Evolutionary conservation across 2,329 filamentous ascomycete genomes (phyloP), one percentile per base, ranked within the genome.

Genomic region (Ascochyta pisi): DNA sequence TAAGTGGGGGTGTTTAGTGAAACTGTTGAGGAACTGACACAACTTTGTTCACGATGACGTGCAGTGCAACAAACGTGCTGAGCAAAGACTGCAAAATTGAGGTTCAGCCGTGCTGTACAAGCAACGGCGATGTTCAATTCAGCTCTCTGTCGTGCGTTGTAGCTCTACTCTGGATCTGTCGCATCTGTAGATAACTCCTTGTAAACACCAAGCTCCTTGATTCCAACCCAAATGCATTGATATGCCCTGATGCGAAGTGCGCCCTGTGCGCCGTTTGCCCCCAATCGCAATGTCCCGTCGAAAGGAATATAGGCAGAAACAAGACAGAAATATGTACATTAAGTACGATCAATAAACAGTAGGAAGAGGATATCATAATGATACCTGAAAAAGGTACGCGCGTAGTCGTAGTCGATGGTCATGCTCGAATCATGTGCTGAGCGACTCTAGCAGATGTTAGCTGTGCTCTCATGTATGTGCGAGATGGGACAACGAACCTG

Each of bases 241-340:
- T 54, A 51, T 54, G 50, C 50, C 40, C 50, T 35, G 23, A 37
- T n/a, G 35, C 38, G 39, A 33, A 58, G 37, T 58, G 50, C 46
- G 55, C 55, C 55, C 13, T 23, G 54, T 49, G 44, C 50, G 54
- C 55, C 55, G n/a, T n/a, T 8, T 42, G 19, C 41, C 37, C 43
- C 49, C 35, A 43, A 26, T 13, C 34, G 40, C 33, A 22, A 24
- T 54, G 46, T 50, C 46, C 46, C 24, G 16, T 53, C 37, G 31
- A 54, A 51, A 47, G 15, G 7, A 37, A 54, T 53, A 54, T 58
- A 26, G 13, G 40, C 45, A 42, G 31, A 38, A 44, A 42, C 27
- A 29, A 50, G 39, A 54, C 56, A 57, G 37, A 47, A 53, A 63
- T 63, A 63, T 63, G 39, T 63, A 61, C 61, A 61, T 54, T 59